Percentiles rank a stretch among this genome's conserved stretches.
phyloP scores from a whole-genome alignment of 2,329 filamentous ascomycete genomes.

The Xylaria sp. region DNA sequence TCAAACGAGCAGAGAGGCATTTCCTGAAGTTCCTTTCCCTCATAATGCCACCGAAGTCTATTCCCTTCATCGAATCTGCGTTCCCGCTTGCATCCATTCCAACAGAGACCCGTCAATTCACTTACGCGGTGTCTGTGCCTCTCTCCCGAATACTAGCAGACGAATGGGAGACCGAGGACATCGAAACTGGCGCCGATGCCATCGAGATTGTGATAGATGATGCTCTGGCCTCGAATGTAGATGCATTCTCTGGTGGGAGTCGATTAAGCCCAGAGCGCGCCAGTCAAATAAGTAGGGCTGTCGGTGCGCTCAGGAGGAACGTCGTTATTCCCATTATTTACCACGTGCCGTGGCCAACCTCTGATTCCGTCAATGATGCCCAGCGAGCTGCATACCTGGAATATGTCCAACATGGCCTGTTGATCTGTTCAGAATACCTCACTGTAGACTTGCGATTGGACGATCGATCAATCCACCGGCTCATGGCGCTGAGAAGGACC shows the following conservation, averaged over 20 bases:
- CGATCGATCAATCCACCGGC: slow-evolving; percentile 59
- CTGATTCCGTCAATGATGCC: slow-evolving; percentile 39
- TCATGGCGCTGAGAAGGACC: slow-evolving; percentile 62
- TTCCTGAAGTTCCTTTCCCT: slow-evolving; percentile 75
- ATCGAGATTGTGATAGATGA: slow-evolving; percentile 67
- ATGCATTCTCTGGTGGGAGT: neutral
- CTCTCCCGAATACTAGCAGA: slow-evolving; percentile 65
- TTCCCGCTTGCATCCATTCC: slow-evolving; percentile 72
- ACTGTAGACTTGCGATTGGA: slow-evolving; percentile 70
- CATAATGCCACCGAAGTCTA: slow-evolving; percentile 63
- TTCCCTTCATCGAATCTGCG: slow-evolving; percentile 70
- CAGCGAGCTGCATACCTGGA: slow-evolving; percentile 60
- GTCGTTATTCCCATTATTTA: slow-evolving; percentile 69
- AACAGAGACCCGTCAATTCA: slow-evolving; percentile 69
- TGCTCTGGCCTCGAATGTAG: slow-evolving; percentile 17
- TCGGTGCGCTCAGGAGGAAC: slow-evolving; percentile 70
- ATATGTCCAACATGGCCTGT: slow-evolving; percentile 67
- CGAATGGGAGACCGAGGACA: slow-evolving; percentile 68
- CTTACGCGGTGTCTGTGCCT: slow-evolving; percentile 72
- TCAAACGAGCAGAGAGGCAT: slow-evolving; percentile 75
- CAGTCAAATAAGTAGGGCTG: slow-evolving; percentile 64
- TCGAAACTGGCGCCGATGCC: slow-evolving; percentile 74
- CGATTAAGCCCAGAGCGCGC: slow-evolving; percentile 50
- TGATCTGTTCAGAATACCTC: slow-evolving; percentile 71
- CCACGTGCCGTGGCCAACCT: slow-evolving; percentile 56